Evolutionary conservation across 768 basidiomycete species (phyloP).

Genomic region (Suillus americanus): DNA sequence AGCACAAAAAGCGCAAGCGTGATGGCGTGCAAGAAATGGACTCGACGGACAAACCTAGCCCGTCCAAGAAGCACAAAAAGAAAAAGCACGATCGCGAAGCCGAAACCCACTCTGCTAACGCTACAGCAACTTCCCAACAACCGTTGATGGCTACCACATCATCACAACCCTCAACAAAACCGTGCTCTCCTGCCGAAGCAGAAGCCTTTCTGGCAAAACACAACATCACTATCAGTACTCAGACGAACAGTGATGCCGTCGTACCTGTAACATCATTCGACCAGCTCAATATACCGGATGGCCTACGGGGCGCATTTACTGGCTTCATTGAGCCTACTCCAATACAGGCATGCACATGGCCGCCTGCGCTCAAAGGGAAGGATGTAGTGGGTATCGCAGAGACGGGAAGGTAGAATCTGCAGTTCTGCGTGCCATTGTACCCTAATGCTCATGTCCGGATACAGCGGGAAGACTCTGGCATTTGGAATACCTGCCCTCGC

Average conservation of each 20-base stretch:
- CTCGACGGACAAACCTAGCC: slow-evolving; percentile 9
- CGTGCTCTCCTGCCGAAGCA: slow-evolving; percentile 42
- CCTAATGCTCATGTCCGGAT: slow-evolving; percentile 1
- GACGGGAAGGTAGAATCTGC: slow-evolving; percentile 72
- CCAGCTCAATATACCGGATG: slow-evolving; percentile 64
- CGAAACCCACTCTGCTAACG: slow-evolving; percentile 5
- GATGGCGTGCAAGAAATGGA: slow-evolving; percentile 8
- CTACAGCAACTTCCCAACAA: slow-evolving; percentile 18
- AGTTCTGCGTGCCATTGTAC: slow-evolving; percentile 2
- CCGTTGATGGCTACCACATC: slow-evolving; percentile 16
- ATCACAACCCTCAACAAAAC: slow-evolving; percentile 19
- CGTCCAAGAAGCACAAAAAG: slow-evolving; percentile 28
- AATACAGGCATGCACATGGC: slow-evolving; percentile 96
- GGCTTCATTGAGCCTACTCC: slow-evolving; percentile 89
- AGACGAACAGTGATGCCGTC: slow-evolving; percentile 43
- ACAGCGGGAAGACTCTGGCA: slow-evolving; percentile 91
- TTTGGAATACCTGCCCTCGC: slow-evolving; percentile 92
- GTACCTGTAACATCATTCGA: slow-evolving; percentile 74
- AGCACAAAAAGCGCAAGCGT: slow-evolving; percentile 25
- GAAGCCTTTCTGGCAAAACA: slow-evolving; percentile 70
- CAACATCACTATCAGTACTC: slow-evolving; percentile 68
- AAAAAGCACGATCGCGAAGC: slow-evolving; percentile 19
- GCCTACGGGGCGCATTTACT: slow-evolving; percentile 61
- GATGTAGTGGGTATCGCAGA: slow-evolving; percentile 97
- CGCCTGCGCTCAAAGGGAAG: slow-evolving; percentile 73